Conservation (phyloP, 805 yeast genomes). For the Hemisphaericaspora nanyangensis region DNA sequence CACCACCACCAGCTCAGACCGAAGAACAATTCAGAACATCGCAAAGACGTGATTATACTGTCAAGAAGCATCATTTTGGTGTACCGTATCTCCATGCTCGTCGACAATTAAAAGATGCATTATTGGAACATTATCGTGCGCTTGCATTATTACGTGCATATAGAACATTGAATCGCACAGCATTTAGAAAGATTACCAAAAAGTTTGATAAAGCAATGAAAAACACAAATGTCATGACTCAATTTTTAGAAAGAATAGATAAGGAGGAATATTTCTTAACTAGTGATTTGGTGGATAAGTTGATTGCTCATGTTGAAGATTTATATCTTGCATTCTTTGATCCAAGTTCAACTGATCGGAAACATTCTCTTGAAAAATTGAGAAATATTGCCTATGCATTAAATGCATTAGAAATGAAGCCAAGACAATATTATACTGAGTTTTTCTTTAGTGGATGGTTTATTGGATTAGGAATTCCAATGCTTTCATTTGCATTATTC, state of each 20-base stretch:
- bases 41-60: slow-evolving; percentile 48
- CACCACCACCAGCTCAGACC: slow-evolving; percentile 10
- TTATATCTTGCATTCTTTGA: slow-evolving; percentile 65
- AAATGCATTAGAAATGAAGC: slow-evolving; percentile 24
- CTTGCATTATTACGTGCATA: slow-evolving; percentile 69
- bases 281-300: slow-evolving; percentile 63
- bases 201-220: slow-evolving; percentile 79
- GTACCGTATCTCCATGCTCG: slow-evolving; percentile 65
- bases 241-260: slow-evolving; percentile 58
- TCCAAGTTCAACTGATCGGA: slow-evolving; percentile 47
- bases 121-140: slow-evolving; percentile 69
- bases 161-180: slow-evolving; percentile 77
- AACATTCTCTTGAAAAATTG: slow-evolving; percentile 67
- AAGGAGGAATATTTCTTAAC: slow-evolving; percentile 50
- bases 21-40: slow-evolving; percentile 17
- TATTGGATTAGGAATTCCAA: slow-evolving; percentile 68
- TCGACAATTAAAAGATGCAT: slow-evolving; percentile 63
- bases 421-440: slow-evolving; percentile 33
- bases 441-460: slow-evolving; percentile 64
- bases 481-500: slow-evolving; percentile 57
- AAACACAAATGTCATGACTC: slow-evolving; percentile 33
- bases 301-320: slow-evolving; percentile 62
- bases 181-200: slow-evolving; percentile 82
- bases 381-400: slow-evolving; percentile 40
- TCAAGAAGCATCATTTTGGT: slow-evolving; percentile 26